Conservation (phyloP, 306 rosid species). For the Myrica gale region DNA sequence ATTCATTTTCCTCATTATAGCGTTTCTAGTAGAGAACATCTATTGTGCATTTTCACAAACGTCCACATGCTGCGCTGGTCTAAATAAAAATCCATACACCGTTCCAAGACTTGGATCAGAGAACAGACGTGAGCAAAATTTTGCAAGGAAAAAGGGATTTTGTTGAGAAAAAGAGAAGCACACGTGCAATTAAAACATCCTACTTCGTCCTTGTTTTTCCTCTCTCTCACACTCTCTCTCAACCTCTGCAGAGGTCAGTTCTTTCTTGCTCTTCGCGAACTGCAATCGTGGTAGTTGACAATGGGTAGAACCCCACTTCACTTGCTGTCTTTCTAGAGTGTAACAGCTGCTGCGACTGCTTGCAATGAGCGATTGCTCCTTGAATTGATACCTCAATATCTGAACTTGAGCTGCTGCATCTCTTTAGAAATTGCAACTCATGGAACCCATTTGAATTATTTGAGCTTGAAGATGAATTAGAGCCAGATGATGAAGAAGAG, state of each 20-base stretch:
- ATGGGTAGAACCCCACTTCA: slow-evolving; percentile 55
- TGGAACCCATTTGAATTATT: slow-evolving; percentile 43
- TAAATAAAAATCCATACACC: slow-evolving; percentile 13
- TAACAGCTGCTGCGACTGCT: slow-evolving; percentile 64
- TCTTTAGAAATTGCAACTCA: slow-evolving; percentile 53
- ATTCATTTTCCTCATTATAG: slow-evolving; percentile 14
- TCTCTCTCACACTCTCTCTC: slow-evolving; percentile 24
- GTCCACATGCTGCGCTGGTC: slow-evolving; percentile 22
- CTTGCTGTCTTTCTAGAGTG: slow-evolving; percentile 44
- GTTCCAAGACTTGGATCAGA: slow-evolving; percentile 35
- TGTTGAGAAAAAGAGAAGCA: slow-evolving; percentile 1
- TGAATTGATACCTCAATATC: slow-evolving; percentile 86
- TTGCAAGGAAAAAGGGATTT: slow-evolving; percentile 20
- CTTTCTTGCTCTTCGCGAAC: slow-evolving; percentile 55
- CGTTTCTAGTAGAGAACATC: slow-evolving; percentile 18
- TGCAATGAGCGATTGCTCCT: slow-evolving; percentile 98
- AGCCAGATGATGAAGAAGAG: slow-evolving; percentile 36
- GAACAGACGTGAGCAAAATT: slow-evolving; percentile 28
- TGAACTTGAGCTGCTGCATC: slow-evolving; percentile 72
- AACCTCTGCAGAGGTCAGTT: slow-evolving; percentile 55
- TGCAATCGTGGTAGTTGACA: slow-evolving; percentile 46
- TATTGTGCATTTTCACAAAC: slow-evolving; percentile 23
- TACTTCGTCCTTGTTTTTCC: slow-evolving; percentile 18
- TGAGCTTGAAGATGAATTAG: slow-evolving; percentile 57
- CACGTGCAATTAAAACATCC: slow-evolving; percentile 14